Evolutionary conservation across 257 asterid species (phyloP).

Genomic region (Petunia secreta): DNA sequence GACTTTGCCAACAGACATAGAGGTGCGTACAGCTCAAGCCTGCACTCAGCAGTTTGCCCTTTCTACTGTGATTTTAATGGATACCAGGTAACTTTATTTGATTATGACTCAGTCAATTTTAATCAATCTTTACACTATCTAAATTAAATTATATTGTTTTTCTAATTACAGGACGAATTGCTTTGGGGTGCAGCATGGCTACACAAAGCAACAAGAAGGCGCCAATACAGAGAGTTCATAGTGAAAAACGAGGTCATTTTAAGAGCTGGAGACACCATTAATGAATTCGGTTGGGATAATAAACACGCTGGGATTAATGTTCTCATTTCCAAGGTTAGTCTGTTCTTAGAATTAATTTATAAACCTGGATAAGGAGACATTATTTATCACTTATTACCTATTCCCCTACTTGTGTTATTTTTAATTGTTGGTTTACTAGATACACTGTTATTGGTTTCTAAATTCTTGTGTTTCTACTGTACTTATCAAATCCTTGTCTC

Average conservation of each 20-base stretch:
- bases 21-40: slow-evolving; percentile 83
- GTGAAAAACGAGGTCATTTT: slow-evolving; percentile 71
- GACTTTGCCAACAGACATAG: slow-evolving; percentile 89
- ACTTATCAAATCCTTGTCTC: slow-evolving; percentile 34
- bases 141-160: background rate
- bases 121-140: background rate
- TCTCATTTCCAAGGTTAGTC: slow-evolving; percentile 77
- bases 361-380: slow-evolving; percentile 23
- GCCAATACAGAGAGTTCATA: slow-evolving; percentile 73
- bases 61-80: slow-evolving; percentile 87
- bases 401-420: background rate
- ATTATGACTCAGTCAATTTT: no score
- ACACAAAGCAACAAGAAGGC: slow-evolving; percentile 84
- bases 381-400: background rate
- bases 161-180: slow-evolving; percentile 61
- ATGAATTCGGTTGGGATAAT: slow-evolving; percentile 97
- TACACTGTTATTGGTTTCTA: no score
- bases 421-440: background rate
- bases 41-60: slow-evolving; percentile 76
- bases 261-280: slow-evolving; percentile 85
- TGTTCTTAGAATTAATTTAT: slow-evolving; percentile 5
- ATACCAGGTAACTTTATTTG: slow-evolving; percentile 56
- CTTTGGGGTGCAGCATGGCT: slow-evolving; percentile 95
- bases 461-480: background rate
- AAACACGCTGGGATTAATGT: slow-evolving; percentile 92